A percentile compares a stretch with the other conserved stretches of the same genome.
These are phyloP conservation scores for Podospora comata DNA, from an alignment of 495 filamentous ascomycete genomes.

Conservation along the genomic window DNA sequence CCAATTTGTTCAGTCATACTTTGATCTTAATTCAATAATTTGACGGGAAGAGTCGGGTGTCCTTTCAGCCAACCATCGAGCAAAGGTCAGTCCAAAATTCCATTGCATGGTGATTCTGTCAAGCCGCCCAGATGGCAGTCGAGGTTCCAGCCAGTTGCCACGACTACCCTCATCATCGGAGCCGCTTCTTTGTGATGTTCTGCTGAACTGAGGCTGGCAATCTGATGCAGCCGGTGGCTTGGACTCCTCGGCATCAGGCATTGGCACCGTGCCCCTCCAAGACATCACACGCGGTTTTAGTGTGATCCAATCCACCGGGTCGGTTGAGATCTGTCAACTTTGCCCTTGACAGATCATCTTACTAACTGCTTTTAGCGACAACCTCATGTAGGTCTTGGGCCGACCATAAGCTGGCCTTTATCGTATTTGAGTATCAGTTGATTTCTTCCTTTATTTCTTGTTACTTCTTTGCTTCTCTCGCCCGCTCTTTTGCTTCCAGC, in stretches of 20 bases:
- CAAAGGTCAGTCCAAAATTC: background rate
- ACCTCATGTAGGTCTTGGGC: conserved; percentile 6
- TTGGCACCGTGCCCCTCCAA: conserved; percentile 27
- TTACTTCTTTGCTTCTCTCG: background rate
- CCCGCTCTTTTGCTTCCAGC: background rate
- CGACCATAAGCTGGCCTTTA: background rate
- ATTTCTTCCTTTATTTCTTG: background rate
- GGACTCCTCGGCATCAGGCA: conserved; percentile 6
- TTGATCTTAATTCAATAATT: background rate
- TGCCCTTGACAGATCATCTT: conserved; percentile 23
- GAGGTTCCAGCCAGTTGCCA: background rate
- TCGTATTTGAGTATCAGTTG: background rate
- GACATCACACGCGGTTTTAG: conserved; percentile 31
- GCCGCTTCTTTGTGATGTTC: background rate
- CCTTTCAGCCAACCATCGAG: background rate
- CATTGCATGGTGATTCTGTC: background rate
- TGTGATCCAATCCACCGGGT: conserved; percentile 25
- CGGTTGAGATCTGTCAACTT: conserved; percentile 26
- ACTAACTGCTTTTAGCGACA: conserved; percentile 27
- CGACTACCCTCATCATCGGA: background rate
- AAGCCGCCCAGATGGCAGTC: background rate
- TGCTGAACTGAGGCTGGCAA: background rate
- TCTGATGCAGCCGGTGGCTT: conserved; percentile 9
- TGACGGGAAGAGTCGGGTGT: background rate
- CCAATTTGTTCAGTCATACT: background rate